Conservation (phyloP, 192 early-diverging fungal genomes). For the Mortierella antarctica region DNA sequence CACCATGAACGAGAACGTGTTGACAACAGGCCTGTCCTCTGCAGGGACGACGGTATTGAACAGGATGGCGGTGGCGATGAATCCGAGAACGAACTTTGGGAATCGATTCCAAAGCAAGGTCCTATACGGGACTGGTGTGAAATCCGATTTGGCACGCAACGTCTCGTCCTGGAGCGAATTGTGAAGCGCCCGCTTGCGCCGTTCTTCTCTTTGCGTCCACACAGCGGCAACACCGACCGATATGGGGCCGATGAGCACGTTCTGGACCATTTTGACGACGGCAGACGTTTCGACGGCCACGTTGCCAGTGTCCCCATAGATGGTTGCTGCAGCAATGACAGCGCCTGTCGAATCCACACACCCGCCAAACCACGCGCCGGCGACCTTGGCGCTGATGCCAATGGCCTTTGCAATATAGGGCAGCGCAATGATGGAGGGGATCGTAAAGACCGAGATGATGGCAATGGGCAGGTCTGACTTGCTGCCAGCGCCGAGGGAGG, state of each 20-base stretch:
- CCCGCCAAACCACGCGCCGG: slow-evolving; percentile 68
- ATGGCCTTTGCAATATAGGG: slow-evolving; percentile 63
- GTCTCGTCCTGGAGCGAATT: slow-evolving; percentile 31
- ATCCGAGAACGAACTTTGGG: slow-evolving; percentile 66
- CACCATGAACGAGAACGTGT: slow-evolving; percentile 62
- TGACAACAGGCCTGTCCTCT: slow-evolving; percentile 41
- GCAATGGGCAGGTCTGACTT: slow-evolving; percentile 67
- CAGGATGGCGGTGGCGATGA: slow-evolving; percentile 61
- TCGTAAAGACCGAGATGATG: slow-evolving; percentile 68
- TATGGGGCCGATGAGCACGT: slow-evolving; percentile 64
- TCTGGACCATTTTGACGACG: slow-evolving; percentile 69
- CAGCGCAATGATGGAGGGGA: slow-evolving; percentile 64
- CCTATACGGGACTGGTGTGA: slow-evolving; percentile 36
- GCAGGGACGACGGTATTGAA: slow-evolving; percentile 61
- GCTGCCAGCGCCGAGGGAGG: slow-evolving; percentile 57
- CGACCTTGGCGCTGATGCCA: slow-evolving; percentile 54
- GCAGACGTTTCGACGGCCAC: slow-evolving; percentile 62
- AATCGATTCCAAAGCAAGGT: slow-evolving; percentile 61
- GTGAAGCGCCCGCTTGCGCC: slow-evolving; percentile 21
- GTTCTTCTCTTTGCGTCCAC: slow-evolving; percentile 59
- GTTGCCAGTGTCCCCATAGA: slow-evolving; percentile 59
- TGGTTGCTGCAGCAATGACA: slow-evolving; percentile 65
- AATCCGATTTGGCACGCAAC: slow-evolving; percentile 28
- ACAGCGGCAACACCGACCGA: slow-evolving; percentile 61
- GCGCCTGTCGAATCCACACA: slow-evolving; percentile 68